Conservation (phyloP, 306 rosid species). For the Datisca glomerata region DNA sequence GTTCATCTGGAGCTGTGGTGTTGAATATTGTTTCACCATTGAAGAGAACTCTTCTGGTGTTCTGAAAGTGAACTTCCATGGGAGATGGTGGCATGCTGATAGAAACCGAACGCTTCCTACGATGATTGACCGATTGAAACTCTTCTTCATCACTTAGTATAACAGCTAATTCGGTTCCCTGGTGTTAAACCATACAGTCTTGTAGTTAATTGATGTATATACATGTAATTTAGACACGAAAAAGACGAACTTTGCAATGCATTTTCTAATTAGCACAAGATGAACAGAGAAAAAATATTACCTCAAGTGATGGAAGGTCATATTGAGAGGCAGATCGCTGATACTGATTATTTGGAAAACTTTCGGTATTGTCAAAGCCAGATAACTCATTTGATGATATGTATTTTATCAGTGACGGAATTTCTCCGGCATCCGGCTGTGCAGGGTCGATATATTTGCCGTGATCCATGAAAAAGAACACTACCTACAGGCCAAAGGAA, state of each 20-base stretch:
- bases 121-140: conserved; percentile 27
- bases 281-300: no score
- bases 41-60: conserved; percentile 23
- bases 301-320: conserved; percentile 20
- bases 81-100: conserved; percentile 71
- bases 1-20: conserved; percentile 10
- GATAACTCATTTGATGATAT: conserved; percentile 36
- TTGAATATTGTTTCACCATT: conserved; percentile 23
- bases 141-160: conserved; percentile 15
- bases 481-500: no score
- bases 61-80: conserved; percentile 16
- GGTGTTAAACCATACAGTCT: conserved; percentile 1
- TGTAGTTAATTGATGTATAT: no score
- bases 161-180: conserved; percentile 29
- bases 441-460: conserved; percentile 6
- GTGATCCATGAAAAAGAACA: conserved; percentile 10
- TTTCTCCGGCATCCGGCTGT: conserved; percentile 18
- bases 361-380: conserved; percentile 38
- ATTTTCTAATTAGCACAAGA: no score
- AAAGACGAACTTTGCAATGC: neutral
- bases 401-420: conserved; percentile 43
- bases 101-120: conserved; percentile 39
- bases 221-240: no score
- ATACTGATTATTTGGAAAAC: conserved; percentile 5
- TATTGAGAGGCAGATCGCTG: conserved; percentile 15